Percentiles rank a stretch among this genome's conserved stretches.
These are phyloP conservation scores for Lachnellula hyalina DNA, from an alignment of 2,329 filamentous ascomycete genomes.

Conservation along the genomic window DNA sequence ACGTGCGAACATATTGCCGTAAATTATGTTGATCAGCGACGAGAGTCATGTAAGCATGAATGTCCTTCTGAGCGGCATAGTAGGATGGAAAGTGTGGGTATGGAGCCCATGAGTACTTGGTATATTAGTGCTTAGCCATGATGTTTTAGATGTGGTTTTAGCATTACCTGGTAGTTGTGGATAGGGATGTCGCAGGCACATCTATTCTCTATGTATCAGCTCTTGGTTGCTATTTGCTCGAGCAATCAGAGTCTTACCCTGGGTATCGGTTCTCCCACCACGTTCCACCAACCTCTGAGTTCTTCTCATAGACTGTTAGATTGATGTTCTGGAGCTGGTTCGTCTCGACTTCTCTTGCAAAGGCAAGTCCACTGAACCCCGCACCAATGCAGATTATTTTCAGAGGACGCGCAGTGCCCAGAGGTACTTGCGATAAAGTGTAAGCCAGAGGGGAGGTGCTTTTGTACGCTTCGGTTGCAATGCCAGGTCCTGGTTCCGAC, in stretches of 20 bases:
- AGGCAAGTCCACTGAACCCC: slow-evolving; percentile 15
- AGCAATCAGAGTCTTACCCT: slow-evolving; percentile 2
- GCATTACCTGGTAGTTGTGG: too few species aligned
- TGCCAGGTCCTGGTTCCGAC: too few species aligned
- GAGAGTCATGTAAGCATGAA: slow-evolving; percentile 59
- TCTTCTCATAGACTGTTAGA: slow-evolving; percentile 45
- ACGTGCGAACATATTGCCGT: slow-evolving; percentile 49
- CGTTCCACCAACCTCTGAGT: slow-evolving; percentile 44
- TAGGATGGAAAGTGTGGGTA: slow-evolving; percentile 61
- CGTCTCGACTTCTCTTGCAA: slow-evolving; percentile 32
- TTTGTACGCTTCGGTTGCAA: too few species aligned
- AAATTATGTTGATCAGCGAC: slow-evolving; percentile 59
- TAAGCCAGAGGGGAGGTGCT: too few species aligned
- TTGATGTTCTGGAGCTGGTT: slow-evolving; percentile 29
- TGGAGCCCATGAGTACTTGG: slow-evolving; percentile 37
- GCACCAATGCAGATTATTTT: slow-evolving; percentile 6
- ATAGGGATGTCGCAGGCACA: too few species aligned
- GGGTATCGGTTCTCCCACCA: slow-evolving; percentile 44
- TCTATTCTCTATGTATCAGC: too few species aligned
- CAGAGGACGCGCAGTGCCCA: neutral
- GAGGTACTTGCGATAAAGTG: too few species aligned
- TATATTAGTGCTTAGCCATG: too few species aligned
- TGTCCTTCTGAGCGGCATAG: slow-evolving; percentile 61
- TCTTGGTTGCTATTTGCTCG: too few species aligned
- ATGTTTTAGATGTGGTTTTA: too few species aligned